Conservation (phyloP, 768 basidiomycete species). For the Mycena belliarum region DNA sequence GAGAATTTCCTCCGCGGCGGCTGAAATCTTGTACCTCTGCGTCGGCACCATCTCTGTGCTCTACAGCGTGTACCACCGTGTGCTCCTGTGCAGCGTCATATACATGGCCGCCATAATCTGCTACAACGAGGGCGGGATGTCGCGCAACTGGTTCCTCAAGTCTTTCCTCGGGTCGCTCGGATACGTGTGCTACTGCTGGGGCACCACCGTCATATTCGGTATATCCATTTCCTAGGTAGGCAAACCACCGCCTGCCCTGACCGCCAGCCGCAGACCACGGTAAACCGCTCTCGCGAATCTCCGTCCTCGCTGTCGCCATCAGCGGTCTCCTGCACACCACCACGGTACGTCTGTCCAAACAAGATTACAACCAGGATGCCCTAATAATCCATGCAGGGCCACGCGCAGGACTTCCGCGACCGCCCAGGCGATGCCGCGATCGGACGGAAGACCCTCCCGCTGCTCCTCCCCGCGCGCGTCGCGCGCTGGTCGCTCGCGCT, state of each 20-base stretch:
- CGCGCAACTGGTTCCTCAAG: slow-evolving; percentile 19
- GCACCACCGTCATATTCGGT: slow-evolving; percentile 25
- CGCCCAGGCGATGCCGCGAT: slow-evolving; percentile 25
- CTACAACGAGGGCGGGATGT: slow-evolving; percentile 24
- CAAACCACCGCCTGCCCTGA: no score
- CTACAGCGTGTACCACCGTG: slow-evolving; percentile 12
- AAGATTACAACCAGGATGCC: no score
- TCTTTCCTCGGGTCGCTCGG: slow-evolving; percentile 21
- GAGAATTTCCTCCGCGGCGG: slow-evolving; percentile 15
- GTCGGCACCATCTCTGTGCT: slow-evolving; percentile 8
- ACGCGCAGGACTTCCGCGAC: slow-evolving; percentile 26
- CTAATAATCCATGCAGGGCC: slow-evolving; percentile 11
- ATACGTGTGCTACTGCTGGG: slow-evolving; percentile 26
- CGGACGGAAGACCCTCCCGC: slow-evolving; percentile 24
- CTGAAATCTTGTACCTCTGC: slow-evolving; percentile 15
- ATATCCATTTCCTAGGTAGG: background rate
- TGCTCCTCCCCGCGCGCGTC: slow-evolving; percentile 21
- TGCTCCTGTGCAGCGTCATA: slow-evolving; percentile 13
- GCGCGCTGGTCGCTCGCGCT: slow-evolving; percentile 23
- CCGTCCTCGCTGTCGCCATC: slow-evolving; percentile 26
- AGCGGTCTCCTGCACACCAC: slow-evolving; percentile 36
- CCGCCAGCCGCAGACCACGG: slow-evolving; percentile 22
- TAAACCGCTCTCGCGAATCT: slow-evolving; percentile 11
- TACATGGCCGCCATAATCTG: slow-evolving; percentile 19
- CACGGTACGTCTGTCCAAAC: slow-evolving; percentile 27